These are phyloP conservation scores for Tilletia walkeri DNA, from an alignment of 1,284 basidiomycete genomes.

Conservation along the genomic window DNA sequence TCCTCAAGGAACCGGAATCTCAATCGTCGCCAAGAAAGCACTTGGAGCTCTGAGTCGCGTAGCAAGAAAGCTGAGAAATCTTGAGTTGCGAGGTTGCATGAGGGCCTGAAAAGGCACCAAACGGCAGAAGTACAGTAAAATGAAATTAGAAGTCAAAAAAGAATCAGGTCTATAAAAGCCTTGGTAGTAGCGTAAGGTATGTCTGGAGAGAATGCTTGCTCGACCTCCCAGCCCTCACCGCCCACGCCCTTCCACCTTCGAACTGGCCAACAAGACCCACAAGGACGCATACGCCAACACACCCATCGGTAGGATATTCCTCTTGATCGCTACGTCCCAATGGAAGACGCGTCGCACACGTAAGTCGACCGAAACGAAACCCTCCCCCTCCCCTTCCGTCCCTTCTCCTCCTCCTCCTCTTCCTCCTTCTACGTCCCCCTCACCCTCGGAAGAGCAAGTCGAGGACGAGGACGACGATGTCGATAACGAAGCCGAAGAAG, in stretches of 20 bases:
- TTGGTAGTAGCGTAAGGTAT: too few relatives aligned
- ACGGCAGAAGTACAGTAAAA: too few relatives aligned
- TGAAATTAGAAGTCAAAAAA: too few relatives aligned
- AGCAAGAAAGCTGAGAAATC: too few relatives aligned
- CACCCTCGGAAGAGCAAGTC: slow-evolving; percentile 1
- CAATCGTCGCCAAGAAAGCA: too few relatives aligned
- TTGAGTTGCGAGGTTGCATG: too few relatives aligned
- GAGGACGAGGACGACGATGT: background rate
- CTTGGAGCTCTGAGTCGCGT: too few relatives aligned
- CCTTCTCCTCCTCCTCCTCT: background rate
- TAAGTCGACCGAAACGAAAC: slow-evolving; percentile 4
- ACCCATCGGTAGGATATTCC: slow-evolving; percentile 50
- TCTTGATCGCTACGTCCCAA: slow-evolving; percentile 53
- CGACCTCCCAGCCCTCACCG: slow-evolving; percentile 1
- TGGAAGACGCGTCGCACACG: slow-evolving; percentile 46
- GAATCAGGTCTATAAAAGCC: too few relatives aligned
- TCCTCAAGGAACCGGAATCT: too few relatives aligned
- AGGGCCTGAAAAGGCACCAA: too few relatives aligned
- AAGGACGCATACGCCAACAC: slow-evolving; percentile 47
- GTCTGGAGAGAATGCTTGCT: background rate
- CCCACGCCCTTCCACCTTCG: slow-evolving; percentile 11
- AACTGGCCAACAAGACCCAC: slow-evolving; percentile 36
- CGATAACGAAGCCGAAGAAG: background rate
- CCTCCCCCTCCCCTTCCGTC: background rate
- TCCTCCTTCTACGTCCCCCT: background rate